Base-by-base conservation (phyloP, 768 basidiomycete species). In the Epithele typhae region DNA sequence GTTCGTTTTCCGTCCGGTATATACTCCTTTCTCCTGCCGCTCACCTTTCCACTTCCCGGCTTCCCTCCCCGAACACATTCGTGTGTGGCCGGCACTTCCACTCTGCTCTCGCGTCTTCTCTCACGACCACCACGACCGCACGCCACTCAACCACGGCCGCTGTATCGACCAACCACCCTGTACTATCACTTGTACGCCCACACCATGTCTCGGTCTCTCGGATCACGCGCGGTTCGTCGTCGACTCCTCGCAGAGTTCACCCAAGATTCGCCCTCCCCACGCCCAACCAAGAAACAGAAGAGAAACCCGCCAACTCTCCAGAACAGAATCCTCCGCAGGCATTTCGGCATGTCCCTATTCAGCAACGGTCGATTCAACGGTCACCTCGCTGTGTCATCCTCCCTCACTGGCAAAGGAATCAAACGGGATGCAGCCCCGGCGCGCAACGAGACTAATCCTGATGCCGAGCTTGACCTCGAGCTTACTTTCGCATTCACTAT, bases 401-500 rank as follows among this genome's bases (percentile, higher is more conserved):
- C 66, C 14, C 74, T 72, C 47, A 64, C 73, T 33, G 73, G 75
- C 56, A 79, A 77, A 64, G 73, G 64, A 46, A 74, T 76, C 53
- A 64, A 66, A 44, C 39, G 53, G 62, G 68, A 57, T 8, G 9
- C 35, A 7, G 12, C 35, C 61, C 65, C 55, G 68, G 60, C 37
- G 56, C 63, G 52, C 66, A 65, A 78, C 57, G 79, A 84, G 49
- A 63, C 79, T 43, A 82, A 87, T 51, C n/a, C n/a, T n/a, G 87
- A 88, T 56, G 74, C 85, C 27, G 88, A 91, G 58, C 65, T 79
- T 19, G 87, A 87, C 58, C 75, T 89, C 39, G 89, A 92, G 61
- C 68, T 81, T 32, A 90, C 88, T 22, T 92, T 92, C 59, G 86
- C 86, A 6, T 89, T 87, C 24, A 87, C 77, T 50, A 82, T 91